These are phyloP conservation scores for Phytophthora ramorum DNA, from an alignment of 352 stramenopile species.

Conservation along the genomic window DNA sequence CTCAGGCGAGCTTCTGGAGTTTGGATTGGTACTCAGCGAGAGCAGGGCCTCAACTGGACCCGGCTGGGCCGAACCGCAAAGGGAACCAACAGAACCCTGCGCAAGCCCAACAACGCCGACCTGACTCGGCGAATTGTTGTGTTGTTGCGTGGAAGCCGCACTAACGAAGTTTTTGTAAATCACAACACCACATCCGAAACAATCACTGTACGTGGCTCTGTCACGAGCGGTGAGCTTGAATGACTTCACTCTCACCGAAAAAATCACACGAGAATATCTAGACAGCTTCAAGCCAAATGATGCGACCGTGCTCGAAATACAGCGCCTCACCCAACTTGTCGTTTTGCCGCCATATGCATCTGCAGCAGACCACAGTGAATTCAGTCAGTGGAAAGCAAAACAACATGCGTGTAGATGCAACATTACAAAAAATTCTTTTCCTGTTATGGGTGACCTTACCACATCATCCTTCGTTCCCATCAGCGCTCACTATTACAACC, in stretches of 20 bases:
- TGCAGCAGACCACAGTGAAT: not conserved
- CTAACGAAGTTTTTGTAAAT: too few relatives aligned
- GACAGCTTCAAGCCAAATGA: not conserved
- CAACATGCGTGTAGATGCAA: not conserved
- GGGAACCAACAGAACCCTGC: too few relatives aligned
- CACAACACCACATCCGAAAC: too few relatives aligned
- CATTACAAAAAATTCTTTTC: not conserved
- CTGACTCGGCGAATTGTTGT: too few relatives aligned
- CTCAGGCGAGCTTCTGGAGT: too few relatives aligned
- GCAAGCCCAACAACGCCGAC: too few relatives aligned
- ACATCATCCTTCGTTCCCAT: not conserved
- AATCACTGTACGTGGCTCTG: conserved; percentile 9
- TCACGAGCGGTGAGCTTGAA: conserved; percentile 1
- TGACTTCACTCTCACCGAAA: not conserved
- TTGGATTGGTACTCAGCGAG: too few relatives aligned
- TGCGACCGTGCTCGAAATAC: not conserved
- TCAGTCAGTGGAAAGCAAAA: not conserved
- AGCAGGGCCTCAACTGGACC: too few relatives aligned
- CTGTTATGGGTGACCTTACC: not conserved
- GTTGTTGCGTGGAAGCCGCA: too few relatives aligned
- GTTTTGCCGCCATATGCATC: not conserved
- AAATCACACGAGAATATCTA: conserved; percentile 6
- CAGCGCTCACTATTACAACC: too few relatives aligned
- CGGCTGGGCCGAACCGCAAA: too few relatives aligned
- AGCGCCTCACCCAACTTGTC: conserved; percentile 1